Base-by-base conservation (phyloP, 306 rosid genomes). In the Delonix regia region DNA sequence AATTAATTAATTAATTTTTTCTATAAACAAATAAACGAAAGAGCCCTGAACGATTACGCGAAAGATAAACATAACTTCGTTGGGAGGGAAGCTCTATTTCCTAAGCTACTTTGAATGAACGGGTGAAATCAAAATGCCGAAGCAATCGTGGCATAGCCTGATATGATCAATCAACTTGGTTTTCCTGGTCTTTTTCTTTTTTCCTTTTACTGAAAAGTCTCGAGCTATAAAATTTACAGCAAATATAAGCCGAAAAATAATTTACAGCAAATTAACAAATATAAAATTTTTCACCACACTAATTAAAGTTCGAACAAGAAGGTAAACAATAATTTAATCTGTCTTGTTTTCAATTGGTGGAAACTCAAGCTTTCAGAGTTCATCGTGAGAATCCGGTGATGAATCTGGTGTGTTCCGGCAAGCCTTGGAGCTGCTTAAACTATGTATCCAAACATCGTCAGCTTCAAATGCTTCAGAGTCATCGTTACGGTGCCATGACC, bases 401-500 rank as follows among this genome's bases (percentile, higher is more conserved):
- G 60, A 53, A 19, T 53, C 22, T 44, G 30, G 73, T n/a, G 63
- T 44, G 2, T 24, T 19, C 1, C 61, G 15, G 57, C 91, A 87
- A 8, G 21, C 39, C 85, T 83, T 70, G 0, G 81, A 34, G 30
- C 67, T 80, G 65, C 82, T 85, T 64, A 90, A 83, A 79, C 83
- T 92, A 22, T 83, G 30, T 47, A 92, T 76, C 96, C 90, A 86
- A 11, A 87, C 39, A 10, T 22, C 25, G 59, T 92, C 97, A 2
- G 93, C 91, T 44, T 84, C 87, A 42, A 87, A 39, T 10, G 87
- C 76, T 48, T 76, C 69, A 3, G 44, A 2, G 27, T 92, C 94
- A 42, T 92, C 83, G 91, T 92, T 92, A 16, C 97, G 94, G 70
- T 92, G 92, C 97, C 97, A 92, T 42, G 92, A 84, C 97, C 97